A percentile compares a stretch with the other conserved stretches of the same genome.
These are phyloP conservation scores for Fusarium sublunatum DNA, from an alignment of 2,329 filamentous ascomycete genomes.

Conservation along the genomic window DNA sequence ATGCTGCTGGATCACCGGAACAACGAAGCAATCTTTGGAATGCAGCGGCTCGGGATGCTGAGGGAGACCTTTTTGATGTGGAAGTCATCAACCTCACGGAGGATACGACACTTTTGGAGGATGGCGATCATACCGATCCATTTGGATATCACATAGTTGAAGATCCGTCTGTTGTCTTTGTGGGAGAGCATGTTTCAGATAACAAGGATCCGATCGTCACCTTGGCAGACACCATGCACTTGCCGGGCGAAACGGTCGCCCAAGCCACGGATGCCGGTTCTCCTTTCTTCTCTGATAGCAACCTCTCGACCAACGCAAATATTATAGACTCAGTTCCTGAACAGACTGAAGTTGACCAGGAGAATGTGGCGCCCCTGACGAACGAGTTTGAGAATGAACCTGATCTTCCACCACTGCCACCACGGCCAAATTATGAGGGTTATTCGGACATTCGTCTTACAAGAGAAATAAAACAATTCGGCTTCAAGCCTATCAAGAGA, in stretches of 20 bases:
- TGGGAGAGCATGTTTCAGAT: conserved; percentile 6
- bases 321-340: not conserved
- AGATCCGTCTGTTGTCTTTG: conserved; percentile 1
- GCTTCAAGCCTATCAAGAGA: conserved; percentile 78
- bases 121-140: conserved; percentile 49
- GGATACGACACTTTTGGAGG: conserved; percentile 49
- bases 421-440: conserved; percentile 67
- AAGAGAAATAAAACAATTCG: conserved; percentile 71
- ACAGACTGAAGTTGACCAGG: not conserved
- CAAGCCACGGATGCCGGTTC: conserved; percentile 14
- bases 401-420: conserved; percentile 5
- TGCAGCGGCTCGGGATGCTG: conserved; percentile 73
- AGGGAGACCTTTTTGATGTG: conserved; percentile 72
- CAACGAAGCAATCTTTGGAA: conserved; percentile 70
- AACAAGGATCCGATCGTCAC: conserved; percentile 38
- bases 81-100: conserved; percentile 70
- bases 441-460: conserved; percentile 73
- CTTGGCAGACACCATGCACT: conserved; percentile 42
- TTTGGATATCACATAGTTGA: conserved; percentile 52
- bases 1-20: conserved; percentile 50
- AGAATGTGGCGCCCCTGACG: not conserved
- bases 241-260: conserved; percentile 8
- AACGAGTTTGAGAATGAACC: not conserved
- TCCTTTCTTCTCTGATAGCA: conserved; percentile 37
- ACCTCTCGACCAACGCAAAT: conserved; percentile 34